phyloP scores from a whole-genome alignment of 2,329 filamentous ascomycete species.

The Penicillium expansum region DNA sequence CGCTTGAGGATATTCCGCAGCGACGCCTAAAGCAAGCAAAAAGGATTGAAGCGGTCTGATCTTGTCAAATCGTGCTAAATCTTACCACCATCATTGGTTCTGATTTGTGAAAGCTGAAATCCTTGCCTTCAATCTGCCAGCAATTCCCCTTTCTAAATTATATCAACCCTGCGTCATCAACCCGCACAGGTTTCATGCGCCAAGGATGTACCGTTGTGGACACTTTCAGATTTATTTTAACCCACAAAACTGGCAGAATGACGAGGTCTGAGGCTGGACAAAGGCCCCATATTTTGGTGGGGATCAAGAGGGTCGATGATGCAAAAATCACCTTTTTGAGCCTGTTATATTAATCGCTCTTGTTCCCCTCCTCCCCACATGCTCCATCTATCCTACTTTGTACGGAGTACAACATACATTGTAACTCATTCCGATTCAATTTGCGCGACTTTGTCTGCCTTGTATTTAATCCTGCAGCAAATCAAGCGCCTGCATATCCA shows the following conservation, averaged over 20 bases:
- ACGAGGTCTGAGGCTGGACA: conserved; percentile 9
- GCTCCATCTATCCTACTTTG: conserved; percentile 2
- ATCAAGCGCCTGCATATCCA: not conserved
- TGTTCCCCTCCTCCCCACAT: not conserved
- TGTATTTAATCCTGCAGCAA: conserved; percentile 1
- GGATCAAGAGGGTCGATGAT: conserved; percentile 1
- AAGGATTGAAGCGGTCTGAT: no score
- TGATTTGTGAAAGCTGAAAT: not conserved
- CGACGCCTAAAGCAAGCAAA: no score
- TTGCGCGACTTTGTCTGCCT: conserved; percentile 4
- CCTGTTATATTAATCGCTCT: conserved; percentile 20
- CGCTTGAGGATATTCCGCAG: no score
- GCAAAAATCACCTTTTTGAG: not conserved
- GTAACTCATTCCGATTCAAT: not conserved
- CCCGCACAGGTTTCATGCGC: conserved; percentile 1
- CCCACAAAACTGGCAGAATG: conserved; percentile 3
- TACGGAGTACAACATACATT: no score
- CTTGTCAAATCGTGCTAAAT: no score
- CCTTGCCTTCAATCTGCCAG: not conserved
- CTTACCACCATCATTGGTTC: not conserved
- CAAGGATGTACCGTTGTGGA: conserved; percentile 13
- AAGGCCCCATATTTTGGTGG: not conserved
- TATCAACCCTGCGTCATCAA: conserved; percentile 9
- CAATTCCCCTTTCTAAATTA: conserved; percentile 5
- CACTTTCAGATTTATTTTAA: not conserved